Percentiles rank a stretch among this genome's conserved stretches.
These are phyloP conservation scores for Penicillium samsonianum DNA, from an alignment of 495 filamentous ascomycete genomes.

Conservation along the genomic window DNA sequence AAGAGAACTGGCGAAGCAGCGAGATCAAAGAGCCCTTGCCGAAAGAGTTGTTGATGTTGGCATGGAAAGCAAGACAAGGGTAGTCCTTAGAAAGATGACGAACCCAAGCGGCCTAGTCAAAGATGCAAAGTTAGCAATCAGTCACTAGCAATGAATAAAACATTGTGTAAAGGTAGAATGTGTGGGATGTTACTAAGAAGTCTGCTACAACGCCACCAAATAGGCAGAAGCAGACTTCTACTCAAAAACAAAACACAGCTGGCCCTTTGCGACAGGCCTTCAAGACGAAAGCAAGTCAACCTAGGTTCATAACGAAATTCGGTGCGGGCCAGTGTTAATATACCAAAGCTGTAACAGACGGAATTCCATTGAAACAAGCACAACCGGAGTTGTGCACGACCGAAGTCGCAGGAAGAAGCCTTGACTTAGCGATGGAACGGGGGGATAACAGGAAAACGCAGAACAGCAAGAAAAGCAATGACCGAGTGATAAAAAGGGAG, in stretches of 20 bases:
- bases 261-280: slow-evolving; percentile 55
- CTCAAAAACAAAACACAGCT: slow-evolving; percentile 79
- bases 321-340: slow-evolving; percentile 75
- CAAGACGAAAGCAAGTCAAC: slow-evolving; percentile 84
- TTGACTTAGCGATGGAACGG: slow-evolving; percentile 90
- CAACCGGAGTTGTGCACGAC: slow-evolving; percentile 27
- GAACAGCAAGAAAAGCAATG: slow-evolving; percentile 16
- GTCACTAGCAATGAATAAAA: slow-evolving; percentile 25
- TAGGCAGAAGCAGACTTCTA: slow-evolving; percentile 68
- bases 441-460: slow-evolving; percentile 23
- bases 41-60: slow-evolving; percentile 89
- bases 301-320: slow-evolving; percentile 60
- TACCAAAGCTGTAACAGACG: slow-evolving; percentile 99
- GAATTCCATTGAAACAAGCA: slow-evolving; percentile 63
- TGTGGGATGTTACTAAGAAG: slow-evolving; percentile 99
- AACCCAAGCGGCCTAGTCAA: slow-evolving; percentile 78
- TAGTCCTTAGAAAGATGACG: slow-evolving; percentile 77
- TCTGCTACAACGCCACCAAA: slow-evolving; percentile 60
- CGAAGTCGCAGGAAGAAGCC: slow-evolving; percentile 65
- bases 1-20: slow-evolving; percentile 88
- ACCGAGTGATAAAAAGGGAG: slow-evolving; percentile 15
- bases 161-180: slow-evolving; percentile 51
- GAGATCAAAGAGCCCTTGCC: slow-evolving; percentile 78
- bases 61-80: slow-evolving; percentile 91
- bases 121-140: slow-evolving; percentile 43